A percentile compares a stretch with the other conserved stretches of the same genome.
Evolutionary conservation across 2,329 filamentous ascomycete species (phyloP).

Genomic region (Colletotrichum sp.): DNA sequence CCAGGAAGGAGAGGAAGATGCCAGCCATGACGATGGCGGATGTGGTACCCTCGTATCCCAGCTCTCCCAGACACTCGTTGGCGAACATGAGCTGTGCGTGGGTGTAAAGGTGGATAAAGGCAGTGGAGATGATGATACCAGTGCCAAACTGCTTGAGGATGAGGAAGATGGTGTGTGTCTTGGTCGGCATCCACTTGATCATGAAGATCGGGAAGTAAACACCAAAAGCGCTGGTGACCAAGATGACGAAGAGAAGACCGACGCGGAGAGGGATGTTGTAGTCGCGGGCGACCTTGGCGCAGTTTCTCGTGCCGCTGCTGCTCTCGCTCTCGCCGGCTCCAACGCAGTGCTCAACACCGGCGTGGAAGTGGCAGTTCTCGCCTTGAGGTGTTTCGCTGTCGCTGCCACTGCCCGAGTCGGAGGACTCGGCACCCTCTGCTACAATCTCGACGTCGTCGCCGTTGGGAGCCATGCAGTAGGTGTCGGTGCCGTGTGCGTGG

Average conservation of each 20-base stretch:
- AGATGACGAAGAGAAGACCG: conserved; percentile 74
- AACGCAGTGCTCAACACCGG: conserved; percentile 67
- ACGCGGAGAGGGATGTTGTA: conserved; percentile 74
- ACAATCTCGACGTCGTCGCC: conserved; percentile 67
- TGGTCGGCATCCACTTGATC: conserved; percentile 58
- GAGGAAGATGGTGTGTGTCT: conserved; percentile 57
- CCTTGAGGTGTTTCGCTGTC: conserved; percentile 29
- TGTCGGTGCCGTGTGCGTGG: conserved; percentile 62
- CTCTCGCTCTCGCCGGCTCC: conserved; percentile 42
- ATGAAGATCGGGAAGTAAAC: conserved; percentile 62
- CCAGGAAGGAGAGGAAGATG: conserved; percentile 72
- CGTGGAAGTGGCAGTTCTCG: conserved; percentile 75
- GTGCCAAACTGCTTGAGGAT: conserved; percentile 77
- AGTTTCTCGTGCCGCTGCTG: conserved; percentile 38
- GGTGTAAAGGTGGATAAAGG: conserved; percentile 74
- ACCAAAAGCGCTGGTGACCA: conserved; percentile 69
- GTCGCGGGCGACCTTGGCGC: conserved; percentile 51
- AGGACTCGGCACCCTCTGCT: conserved; percentile 34
- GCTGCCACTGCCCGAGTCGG: conserved; percentile 23
- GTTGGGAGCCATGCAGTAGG: conserved; percentile 65
- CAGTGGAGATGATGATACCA: conserved; percentile 74
- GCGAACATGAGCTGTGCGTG: conserved; percentile 76
- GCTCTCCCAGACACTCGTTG: conserved; percentile 69
- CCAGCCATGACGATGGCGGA: conserved; percentile 77
- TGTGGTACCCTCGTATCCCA: conserved; percentile 72